Evolutionary conservation across 768 basidiomycete genomes (phyloP), one percentile per base, ranked within the genome.

Genomic region (Postia placenta): DNA sequence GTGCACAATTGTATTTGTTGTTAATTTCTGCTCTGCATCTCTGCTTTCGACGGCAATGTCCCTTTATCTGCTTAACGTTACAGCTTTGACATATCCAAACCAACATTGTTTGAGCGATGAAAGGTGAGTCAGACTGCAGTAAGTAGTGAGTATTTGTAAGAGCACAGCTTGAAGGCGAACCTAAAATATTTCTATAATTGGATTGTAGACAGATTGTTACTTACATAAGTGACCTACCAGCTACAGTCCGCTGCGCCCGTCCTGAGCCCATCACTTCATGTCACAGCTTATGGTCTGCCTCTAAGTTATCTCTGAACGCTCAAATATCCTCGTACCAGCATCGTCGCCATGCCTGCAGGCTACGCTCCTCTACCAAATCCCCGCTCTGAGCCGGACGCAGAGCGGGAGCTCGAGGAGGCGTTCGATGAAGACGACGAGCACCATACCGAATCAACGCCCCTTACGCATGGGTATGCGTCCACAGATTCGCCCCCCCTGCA

Each of bases 381-480:
- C 42, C 70, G 64, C 36, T 70, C 72, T 26, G 64, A 65, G 57
- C 73, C 67, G 52, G 72, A 72, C 41, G 69, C 69, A 23, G 71
- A 73, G 45, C 71, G 76, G 54, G 88, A 91, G 65, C 78, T 92
- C 61, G 79, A 87, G 58, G 88, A 83, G 25, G 84, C 89, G 1
- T 92, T 92, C 56, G 85, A 83, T 49, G 73, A 82, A 56, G 78
- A 45, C 30, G 78, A 45, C 30, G 62, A 67, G 11, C 63, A 72
- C 47, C 56, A 58, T n/a, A 45, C 42, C 17, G 62, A 64, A 48
- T 59, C 70, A 23, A 69, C 72, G 2, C 73, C 70, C 36, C 67
- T 73, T 40, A 73, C 70, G 26, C 43, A 46, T 51, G 51, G 51
- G 42, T 60, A 45, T 50, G 53, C 5, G 9, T 15, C 30, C 9